Evolutionary conservation across 495 filamentous ascomycete species (phyloP), one percentile per base, ranked within the genome.

Genomic region (Penicillium malachiteum): DNA sequence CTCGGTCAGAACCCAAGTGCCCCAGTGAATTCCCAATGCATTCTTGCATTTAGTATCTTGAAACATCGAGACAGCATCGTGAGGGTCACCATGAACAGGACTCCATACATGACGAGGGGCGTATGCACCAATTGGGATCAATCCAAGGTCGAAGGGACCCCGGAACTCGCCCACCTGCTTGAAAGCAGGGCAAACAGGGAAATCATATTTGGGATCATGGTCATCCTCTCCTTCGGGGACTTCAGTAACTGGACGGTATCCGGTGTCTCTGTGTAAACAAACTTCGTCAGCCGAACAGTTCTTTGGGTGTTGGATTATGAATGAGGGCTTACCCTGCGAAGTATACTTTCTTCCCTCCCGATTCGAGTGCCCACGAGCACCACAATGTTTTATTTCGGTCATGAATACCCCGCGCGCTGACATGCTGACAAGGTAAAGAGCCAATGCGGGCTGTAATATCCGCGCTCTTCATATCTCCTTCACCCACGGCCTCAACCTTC

Each of bases 51-150:
- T 82, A 14, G 91, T 96, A 58, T 97, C 94, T 34, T 75, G 70
- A 75, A 96, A 96, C 56, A 98, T 98, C 56, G 91, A 87, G 46
- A 96, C 93, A 0, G 85, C 80, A 67, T 98, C 94, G 54, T 82
- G 87, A 1, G 94, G 94, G 71, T 96, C 88, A 7, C 89, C 90
- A 69, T 98, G 94, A 79, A 95, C 86, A 38, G 85, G 71, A 51
- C 84, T 89, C 76, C 88, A 87, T 35, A 92, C 69, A 65, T 77
- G 84, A 43, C 93, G 81, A 8, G 94, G 94, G 57, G 80, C 71
- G 66, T 98, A 98, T 17, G 94, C 94, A 26, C 93, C 94, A 57
- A 98, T 96, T 21, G 94, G 94, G 53, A 98, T 95, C 60, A 98
- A 63, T 3, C 94, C 94, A 21, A 98, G 82, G 71, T 98, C 92